Percentiles rank a stretch among this genome's conserved stretches.
These are phyloP conservation scores for Vanilla planifolia DNA, from an alignment of 106 monocot species.

Conservation along the genomic window DNA sequence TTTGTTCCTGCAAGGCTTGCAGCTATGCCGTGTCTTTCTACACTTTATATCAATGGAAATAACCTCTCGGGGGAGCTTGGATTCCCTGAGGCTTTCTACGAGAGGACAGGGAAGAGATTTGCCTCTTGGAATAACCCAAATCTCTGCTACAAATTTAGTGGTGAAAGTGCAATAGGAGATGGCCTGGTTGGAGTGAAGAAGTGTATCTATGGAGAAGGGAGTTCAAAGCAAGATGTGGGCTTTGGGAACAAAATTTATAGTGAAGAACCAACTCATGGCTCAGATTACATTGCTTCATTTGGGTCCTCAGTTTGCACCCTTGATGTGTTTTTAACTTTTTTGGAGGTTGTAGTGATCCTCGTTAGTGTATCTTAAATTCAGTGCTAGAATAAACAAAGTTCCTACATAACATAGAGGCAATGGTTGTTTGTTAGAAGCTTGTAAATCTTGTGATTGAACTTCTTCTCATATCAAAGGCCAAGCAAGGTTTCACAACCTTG, in stretches of 20 bases:
- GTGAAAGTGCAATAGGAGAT: slow-evolving; percentile 8
- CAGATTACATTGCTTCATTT: not conserved
- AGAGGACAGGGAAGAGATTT: slow-evolving; percentile 67
- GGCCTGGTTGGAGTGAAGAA: slow-evolving; percentile 51
- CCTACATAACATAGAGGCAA: not conserved
- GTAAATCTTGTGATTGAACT: not conserved
- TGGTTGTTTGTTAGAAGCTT: not conserved
- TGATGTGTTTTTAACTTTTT: not conserved
- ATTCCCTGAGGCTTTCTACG: slow-evolving; percentile 35
- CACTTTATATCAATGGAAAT: slow-evolving; percentile 43
- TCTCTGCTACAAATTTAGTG: slow-evolving; percentile 46
- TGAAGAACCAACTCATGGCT: not conserved
- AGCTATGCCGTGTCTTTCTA: slow-evolving; percentile 19
- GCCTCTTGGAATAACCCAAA: slow-evolving; percentile 71
- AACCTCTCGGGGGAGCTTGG: slow-evolving; percentile 39
- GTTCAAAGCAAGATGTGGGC: not conserved
- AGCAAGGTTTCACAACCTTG: no score
- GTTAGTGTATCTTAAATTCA: not conserved
- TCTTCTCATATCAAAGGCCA: not conserved
- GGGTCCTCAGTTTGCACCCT: not conserved
- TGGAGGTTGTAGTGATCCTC: not conserved
- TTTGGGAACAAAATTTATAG: not conserved
- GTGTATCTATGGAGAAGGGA: slow-evolving; percentile 29
- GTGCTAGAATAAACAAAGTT: no score
- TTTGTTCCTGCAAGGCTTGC: slow-evolving; percentile 22